Evolutionary conservation across 2,329 filamentous ascomycete species (phyloP).

Genomic region (Trichoderma brevicompactum): DNA sequence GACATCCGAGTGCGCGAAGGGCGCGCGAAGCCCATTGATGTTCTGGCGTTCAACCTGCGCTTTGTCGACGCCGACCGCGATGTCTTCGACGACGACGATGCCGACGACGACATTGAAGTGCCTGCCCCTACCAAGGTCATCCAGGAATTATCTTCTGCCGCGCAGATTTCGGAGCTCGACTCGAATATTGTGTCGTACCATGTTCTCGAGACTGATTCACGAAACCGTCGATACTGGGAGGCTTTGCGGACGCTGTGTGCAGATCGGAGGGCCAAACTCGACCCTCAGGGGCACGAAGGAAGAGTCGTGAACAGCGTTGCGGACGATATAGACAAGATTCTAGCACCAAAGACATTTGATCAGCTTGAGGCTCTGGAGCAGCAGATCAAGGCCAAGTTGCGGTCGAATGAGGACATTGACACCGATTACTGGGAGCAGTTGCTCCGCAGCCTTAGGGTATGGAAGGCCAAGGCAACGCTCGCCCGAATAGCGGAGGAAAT

Average conservation of each 20-base stretch:
- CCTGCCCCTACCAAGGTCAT: conserved; percentile 82
- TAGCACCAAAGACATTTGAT: conserved; percentile 82
- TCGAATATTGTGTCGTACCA: conserved; percentile 81
- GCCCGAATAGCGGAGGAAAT: conserved; percentile 78
- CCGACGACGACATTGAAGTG: conserved; percentile 73
- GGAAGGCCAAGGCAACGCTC: conserved; percentile 89
- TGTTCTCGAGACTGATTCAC: conserved; percentile 74
- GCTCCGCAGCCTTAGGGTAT: conserved; percentile 79
- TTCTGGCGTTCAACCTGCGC: conserved; percentile 86
- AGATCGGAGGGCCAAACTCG: conserved; percentile 71
- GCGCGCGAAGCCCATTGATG: conserved; percentile 90
- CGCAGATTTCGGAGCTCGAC: conserved; percentile 74
- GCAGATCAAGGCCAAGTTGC: conserved; percentile 84
- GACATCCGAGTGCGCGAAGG: conserved; percentile 91
- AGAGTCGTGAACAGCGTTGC: conserved; percentile 82
- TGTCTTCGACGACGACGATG: conserved; percentile 82
- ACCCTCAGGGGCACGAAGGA: conserved; percentile 64
- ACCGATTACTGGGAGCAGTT: conserved; percentile 98
- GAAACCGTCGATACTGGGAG: conserved; percentile 90
- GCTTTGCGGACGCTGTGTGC: conserved; percentile 83
- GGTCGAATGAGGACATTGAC: conserved; percentile 89
- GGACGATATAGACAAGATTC: conserved; percentile 83
- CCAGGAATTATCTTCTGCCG: conserved; percentile 65
- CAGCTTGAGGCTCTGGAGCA: conserved; percentile 85
- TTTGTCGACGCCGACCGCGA: conserved; percentile 85